Evolutionary conservation across 2,329 filamentous ascomycete genomes (phyloP).

Genomic region (Arthroderma sp.): DNA sequence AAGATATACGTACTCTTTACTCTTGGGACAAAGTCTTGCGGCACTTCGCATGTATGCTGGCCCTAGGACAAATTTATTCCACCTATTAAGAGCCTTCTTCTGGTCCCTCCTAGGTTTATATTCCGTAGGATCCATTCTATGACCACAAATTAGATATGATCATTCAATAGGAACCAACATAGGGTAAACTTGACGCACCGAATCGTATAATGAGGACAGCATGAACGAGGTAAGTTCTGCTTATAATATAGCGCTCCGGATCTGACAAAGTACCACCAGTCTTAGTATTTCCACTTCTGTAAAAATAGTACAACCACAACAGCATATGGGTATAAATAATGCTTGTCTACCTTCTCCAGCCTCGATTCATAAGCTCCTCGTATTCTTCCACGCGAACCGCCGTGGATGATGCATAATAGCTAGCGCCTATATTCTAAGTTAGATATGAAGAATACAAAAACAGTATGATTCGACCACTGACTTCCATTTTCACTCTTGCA

Average conservation of each 20-base stretch:
- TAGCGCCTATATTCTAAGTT: conserved; percentile 21
- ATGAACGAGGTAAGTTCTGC: conserved; percentile 55
- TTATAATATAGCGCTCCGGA: conserved; percentile 39
- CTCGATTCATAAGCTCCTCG: conserved; percentile 34
- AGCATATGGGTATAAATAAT: neutral
- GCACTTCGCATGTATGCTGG: conserved; percentile 34
- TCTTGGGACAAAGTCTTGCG: conserved; percentile 32
- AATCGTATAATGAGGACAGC: conserved; percentile 68
- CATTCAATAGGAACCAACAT: conserved; percentile 31
- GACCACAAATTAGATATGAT: neutral
- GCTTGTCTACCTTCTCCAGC: conserved; percentile 33
- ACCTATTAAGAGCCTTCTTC: conserved; percentile 34
- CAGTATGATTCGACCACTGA: conserved; percentile 19
- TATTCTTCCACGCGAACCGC: conserved; percentile 34
- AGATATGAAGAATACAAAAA: conserved; percentile 1
- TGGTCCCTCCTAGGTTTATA: conserved; percentile 35
- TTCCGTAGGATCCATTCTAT: conserved; percentile 29
- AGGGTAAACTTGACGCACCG: conserved; percentile 18
- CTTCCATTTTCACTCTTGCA: conserved; percentile 34
- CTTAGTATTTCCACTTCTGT: neutral
- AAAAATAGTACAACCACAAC: neutral
- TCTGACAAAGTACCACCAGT: conserved; percentile 17
- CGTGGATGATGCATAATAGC: conserved; percentile 34
- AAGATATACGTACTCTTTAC: conserved; percentile 26
- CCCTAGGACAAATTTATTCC: conserved; percentile 36